Percentiles rank a stretch among this genome's conserved stretches.
Evolutionary conservation across 192 early-diverging fungal genomes (phyloP).

Genomic region (Physocladia obscura): DNA sequence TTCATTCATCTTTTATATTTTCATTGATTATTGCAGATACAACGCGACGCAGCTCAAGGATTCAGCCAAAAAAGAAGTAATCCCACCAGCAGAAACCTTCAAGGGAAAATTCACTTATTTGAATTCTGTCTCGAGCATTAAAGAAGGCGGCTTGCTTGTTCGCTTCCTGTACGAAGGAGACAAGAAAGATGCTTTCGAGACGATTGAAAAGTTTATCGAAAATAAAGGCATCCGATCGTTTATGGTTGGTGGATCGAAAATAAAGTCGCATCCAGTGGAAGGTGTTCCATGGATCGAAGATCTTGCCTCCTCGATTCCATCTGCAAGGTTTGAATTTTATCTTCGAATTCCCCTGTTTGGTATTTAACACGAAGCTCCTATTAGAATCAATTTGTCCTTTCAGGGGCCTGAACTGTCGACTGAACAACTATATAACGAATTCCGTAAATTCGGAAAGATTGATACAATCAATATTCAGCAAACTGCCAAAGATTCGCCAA

Average conservation of each 20-base stretch:
- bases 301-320: constrained; percentile 44
- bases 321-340: constrained; percentile 10
- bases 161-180: constrained; percentile 45
- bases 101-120: constrained; percentile 37
- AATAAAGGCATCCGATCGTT: constrained; percentile 58
- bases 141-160: constrained; percentile 50
- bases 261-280: constrained; percentile 65
- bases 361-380: background rate
- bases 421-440: constrained; percentile 69
- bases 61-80: constrained; percentile 27
- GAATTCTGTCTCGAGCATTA: constrained; percentile 39
- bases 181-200: constrained; percentile 44
- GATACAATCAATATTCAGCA: constrained; percentile 73
- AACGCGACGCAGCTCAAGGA: constrained; percentile 31
- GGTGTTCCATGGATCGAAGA: constrained; percentile 44
- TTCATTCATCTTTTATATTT: background rate
- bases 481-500: constrained; percentile 70
- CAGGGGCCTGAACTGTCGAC: constrained; percentile 67
- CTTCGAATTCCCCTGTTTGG: background rate
- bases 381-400: constrained; percentile 67
- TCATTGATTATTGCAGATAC: too few species aligned
- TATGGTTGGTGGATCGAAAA: constrained; percentile 61
- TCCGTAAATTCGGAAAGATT: constrained; percentile 81
- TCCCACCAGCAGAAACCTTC: constrained; percentile 32
- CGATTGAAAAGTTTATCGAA: constrained; percentile 54